Evolutionary conservation across 192 early-diverging fungal genomes (phyloP).

Genomic region (Neocallimastix lanati): DNA sequence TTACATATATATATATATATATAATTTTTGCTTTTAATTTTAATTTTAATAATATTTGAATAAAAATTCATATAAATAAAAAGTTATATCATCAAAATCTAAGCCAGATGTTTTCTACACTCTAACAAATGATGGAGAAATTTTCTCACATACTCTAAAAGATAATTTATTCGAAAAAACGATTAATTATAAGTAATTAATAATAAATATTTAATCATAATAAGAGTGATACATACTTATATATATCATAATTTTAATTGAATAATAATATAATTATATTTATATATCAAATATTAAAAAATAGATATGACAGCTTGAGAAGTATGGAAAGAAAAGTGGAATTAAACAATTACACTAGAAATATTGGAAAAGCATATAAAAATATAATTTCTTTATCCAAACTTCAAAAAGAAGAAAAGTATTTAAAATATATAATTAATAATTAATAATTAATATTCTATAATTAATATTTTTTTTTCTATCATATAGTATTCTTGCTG

Average conservation of each 20-base stretch:
- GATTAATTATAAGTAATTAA: slow-evolving; percentile 10
- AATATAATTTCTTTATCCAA: slow-evolving; percentile 8
- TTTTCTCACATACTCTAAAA: slow-evolving; percentile 13
- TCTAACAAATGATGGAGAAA: slow-evolving; percentile 12
- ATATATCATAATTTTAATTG: too few species aligned
- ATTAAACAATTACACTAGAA: slow-evolving; percentile 10
- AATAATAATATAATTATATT: too few species aligned
- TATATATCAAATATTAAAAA: too few species aligned
- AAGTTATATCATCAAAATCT: slow-evolving; percentile 5
- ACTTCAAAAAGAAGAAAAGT: slow-evolving; percentile 4
- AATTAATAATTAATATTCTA: too few species aligned
- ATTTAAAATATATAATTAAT: too few species aligned
- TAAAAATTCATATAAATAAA: not conserved
- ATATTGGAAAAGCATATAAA: slow-evolving; percentile 14
- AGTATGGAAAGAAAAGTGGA: slow-evolving; percentile 16
- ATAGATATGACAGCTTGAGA: not conserved
- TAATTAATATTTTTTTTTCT: too few species aligned
- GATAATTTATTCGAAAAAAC: slow-evolving; percentile 12
- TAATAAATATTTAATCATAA: too few species aligned
- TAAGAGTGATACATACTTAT: too few species aligned
- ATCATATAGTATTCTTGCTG: not conserved
- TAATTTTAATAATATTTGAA: too few species aligned
- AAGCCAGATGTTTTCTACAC: slow-evolving; percentile 21
- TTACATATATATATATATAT: too few species aligned
- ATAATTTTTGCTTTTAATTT: too few species aligned